Base-by-base conservation (phyloP, 805 yeast genomes). In the Barnettozyma sp. region DNA sequence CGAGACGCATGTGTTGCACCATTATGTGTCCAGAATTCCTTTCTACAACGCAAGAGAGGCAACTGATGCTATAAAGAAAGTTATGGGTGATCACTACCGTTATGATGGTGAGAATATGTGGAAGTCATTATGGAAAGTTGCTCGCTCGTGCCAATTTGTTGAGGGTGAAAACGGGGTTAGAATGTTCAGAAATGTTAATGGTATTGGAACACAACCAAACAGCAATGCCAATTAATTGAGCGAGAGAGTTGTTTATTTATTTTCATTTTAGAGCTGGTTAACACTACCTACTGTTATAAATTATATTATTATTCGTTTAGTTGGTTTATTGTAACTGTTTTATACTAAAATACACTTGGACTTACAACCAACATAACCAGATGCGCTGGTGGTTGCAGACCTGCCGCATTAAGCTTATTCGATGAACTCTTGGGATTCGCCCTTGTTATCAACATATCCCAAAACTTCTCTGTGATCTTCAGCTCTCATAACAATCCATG, bases 1-100 rank as follows among this genome's bases (percentile, higher is more conserved):
- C 54, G 95, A 85, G 65, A 85, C 95, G 35, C 95, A 85, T 57
- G 94, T 85, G 35, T 69, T 81, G 50, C 95, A 85, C 65, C 95
- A 85, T 63, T 85, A 73, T 59, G 78, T 74, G 44, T 78, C 88
- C 10, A 69, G 94, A 59, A 82, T 85, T 48, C 95, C 95, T 30
- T 84, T 84, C 65, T 85, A 85, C 70, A 79, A 83, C 49, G 94
- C 80, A 19, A 70, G 90, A 58, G 77, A 74, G 53, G 92, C 82
- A 33, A 70, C 84, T 41, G 85, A 65, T 39, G 90, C 83, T 38
- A 78, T 85, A 61, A 76, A 78, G 64, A 74, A 77, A 59, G 92
- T 81, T 41, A 79, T 85, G 92, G 94, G 94, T 50, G 69, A 73
- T 45, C 86, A 82, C 62, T 85, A 85, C 68, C 70, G 66, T 43